phyloP scores from a whole-genome alignment of 2,329 filamentous ascomycete genomes.

The Beauveria brongniartii region DNA sequence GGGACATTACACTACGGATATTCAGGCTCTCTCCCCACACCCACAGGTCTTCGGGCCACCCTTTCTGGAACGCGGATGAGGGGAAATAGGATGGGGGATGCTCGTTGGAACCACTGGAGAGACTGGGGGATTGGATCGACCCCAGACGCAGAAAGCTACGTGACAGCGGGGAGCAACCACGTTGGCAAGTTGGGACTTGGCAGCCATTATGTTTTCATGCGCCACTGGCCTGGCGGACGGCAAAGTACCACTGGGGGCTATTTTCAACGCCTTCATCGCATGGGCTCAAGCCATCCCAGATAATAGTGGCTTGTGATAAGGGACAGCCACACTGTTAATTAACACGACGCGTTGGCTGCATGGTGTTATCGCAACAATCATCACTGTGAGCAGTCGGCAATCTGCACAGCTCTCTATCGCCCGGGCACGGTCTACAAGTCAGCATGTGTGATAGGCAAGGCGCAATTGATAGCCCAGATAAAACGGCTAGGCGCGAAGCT shows the following conservation, averaged over 20 bases:
- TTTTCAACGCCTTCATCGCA: background rate
- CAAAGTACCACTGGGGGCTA: background rate
- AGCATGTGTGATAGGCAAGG: background rate
- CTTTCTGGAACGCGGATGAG: background rate
- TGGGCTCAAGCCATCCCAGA: background rate
- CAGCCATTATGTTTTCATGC: background rate
- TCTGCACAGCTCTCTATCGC: background rate
- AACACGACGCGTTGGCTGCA: background rate
- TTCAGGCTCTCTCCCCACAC: background rate
- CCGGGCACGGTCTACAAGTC: background rate
- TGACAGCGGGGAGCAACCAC: constrained; percentile 10
- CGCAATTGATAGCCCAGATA: background rate
- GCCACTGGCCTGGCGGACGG: background rate
- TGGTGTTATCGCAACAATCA: background rate
- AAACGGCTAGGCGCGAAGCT: background rate
- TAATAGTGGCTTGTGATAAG: background rate
- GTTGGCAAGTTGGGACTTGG: background rate
- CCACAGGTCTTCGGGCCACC: background rate
- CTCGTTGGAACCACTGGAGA: constrained; percentile 6
- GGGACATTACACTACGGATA: background rate
- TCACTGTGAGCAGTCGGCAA: background rate
- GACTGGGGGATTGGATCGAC: background rate
- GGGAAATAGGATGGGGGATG: background rate
- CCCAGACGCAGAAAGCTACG: constrained; percentile 5
- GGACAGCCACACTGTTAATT: background rate